phyloP scores from a whole-genome alignment of 345 rosid species.

The Gossypium rotundifolium region DNA sequence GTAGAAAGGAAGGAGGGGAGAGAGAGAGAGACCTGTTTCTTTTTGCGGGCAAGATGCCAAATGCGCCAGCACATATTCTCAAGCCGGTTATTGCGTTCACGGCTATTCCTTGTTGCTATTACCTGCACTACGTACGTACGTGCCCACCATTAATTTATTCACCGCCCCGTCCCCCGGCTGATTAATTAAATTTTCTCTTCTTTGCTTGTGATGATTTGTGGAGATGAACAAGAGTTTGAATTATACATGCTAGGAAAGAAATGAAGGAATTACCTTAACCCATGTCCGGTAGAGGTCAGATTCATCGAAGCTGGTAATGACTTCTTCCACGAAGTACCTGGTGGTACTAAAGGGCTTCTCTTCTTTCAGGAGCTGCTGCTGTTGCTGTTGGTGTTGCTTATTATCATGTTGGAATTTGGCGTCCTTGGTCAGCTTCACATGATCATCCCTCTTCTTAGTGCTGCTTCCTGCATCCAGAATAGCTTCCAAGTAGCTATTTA shows the following conservation, averaged over 20 bases:
- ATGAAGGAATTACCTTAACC: constrained; percentile 34
- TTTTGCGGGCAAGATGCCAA: constrained; percentile 92
- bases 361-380: constrained; percentile 22
- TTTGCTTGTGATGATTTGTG: too few species aligned
- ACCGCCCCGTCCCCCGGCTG: neutral
- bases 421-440: constrained; percentile 36
- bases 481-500: constrained; percentile 83
- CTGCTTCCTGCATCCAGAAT: constrained; percentile 70
- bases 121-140: constrained; percentile 40
- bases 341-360: constrained; percentile 64
- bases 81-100: constrained; percentile 78
- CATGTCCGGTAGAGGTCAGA: constrained; percentile 82
- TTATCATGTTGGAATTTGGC: constrained; percentile 37
- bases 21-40: constrained; percentile 51
- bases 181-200: neutral
- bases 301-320: constrained; percentile 73
- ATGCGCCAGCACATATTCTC: constrained; percentile 97
- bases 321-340: constrained; percentile 84
- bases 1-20: too few species aligned
- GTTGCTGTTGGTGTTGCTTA: neutral
- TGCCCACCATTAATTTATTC: neutral
- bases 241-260: too few species aligned
- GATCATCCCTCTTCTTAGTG: constrained; percentile 33
- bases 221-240: too few species aligned
- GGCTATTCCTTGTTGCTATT: constrained; percentile 87